phyloP scores from a whole-genome alignment of 1,139 yeast species.

The Maudiozyma humilis region DNA sequence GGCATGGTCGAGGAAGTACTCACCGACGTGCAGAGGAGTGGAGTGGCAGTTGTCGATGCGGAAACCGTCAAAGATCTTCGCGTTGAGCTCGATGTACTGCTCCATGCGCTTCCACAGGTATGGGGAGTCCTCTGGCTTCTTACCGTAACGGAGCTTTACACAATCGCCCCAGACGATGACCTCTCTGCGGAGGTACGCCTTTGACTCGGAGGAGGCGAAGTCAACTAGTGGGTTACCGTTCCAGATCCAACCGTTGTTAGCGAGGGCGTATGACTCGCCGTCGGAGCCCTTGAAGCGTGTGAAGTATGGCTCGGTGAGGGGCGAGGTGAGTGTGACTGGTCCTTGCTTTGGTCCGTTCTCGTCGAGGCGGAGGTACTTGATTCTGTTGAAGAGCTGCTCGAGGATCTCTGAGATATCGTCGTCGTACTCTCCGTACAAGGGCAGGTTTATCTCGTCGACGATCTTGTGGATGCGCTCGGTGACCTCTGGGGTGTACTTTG shows the following conservation, averaged over 20 bases:
- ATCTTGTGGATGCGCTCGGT: constrained; percentile 43
- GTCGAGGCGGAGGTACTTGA: constrained; percentile 67
- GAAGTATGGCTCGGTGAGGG: constrained; percentile 80
- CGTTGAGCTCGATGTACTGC: constrained; percentile 63
- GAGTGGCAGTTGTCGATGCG: constrained; percentile 94
- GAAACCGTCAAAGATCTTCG: constrained; percentile 76
- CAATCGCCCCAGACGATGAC: constrained; percentile 98
- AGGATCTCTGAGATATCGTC: constrained; percentile 58
- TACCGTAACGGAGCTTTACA: constrained; percentile 83
- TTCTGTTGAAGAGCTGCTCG: constrained; percentile 65
- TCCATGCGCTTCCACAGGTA: constrained; percentile 84
- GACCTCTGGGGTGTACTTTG: constrained; percentile 31
- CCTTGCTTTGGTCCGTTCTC: constrained; percentile 76
- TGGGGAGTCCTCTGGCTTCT: constrained; percentile 71
- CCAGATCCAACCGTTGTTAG: constrained; percentile 99
- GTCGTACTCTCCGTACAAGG: constrained; percentile 69
- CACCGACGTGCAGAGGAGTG: constrained; percentile 93
- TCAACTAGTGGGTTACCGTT: constrained; percentile 90
- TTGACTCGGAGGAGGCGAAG: constrained; percentile 74
- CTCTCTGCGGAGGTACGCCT: constrained; percentile 81
- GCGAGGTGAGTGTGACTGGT: constrained; percentile 44
- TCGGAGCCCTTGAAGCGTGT: constrained; percentile 52
- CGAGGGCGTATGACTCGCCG: constrained; percentile 62
- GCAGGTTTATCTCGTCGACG: constrained; percentile 68
- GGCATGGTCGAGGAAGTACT: constrained; percentile 78